phyloP scores from a whole-genome alignment of 345 rosid genomes.

The Nephelium lappaceum region DNA sequence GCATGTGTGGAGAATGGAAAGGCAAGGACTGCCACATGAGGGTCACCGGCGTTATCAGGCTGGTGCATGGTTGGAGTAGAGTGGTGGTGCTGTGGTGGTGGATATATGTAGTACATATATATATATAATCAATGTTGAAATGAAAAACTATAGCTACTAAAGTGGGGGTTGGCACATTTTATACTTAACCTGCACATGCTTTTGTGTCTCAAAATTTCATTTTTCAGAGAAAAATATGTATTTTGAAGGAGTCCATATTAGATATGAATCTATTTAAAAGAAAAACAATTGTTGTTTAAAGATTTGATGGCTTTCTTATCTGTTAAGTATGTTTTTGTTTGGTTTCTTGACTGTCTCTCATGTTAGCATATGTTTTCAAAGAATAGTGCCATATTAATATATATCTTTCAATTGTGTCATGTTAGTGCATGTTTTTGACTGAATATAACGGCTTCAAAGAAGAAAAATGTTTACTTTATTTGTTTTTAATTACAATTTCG shows the following conservation, averaged over 20 bases:
- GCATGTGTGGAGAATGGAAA: constrained; percentile 53
- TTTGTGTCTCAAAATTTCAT: not conserved
- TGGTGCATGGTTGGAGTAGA: not conserved
- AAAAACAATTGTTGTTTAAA: no score
- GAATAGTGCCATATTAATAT: no score
- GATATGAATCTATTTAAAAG: constrained; percentile 6
- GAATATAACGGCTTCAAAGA: no score
- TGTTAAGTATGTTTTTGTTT: no score
- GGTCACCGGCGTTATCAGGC: not conserved
- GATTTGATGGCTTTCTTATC: no score
- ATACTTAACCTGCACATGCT: not conserved
- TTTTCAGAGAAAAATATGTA: not conserved
- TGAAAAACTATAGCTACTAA: not conserved
- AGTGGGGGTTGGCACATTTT: constrained; percentile 5
- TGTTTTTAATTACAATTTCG: no score
- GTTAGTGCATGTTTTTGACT: no score
- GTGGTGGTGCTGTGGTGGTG: not conserved
- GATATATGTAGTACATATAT: not conserved
- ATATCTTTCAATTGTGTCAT: no score
- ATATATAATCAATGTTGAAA: not conserved
- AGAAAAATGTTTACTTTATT: no score
- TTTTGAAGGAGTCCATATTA: no score
- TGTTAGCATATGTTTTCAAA: no score
- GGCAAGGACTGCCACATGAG: constrained; percentile 44
- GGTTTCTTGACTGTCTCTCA: no score